These are phyloP conservation scores for Neocucurbitaria cava DNA, from an alignment of 2,329 filamentous ascomycete genomes.

Conservation along the genomic window DNA sequence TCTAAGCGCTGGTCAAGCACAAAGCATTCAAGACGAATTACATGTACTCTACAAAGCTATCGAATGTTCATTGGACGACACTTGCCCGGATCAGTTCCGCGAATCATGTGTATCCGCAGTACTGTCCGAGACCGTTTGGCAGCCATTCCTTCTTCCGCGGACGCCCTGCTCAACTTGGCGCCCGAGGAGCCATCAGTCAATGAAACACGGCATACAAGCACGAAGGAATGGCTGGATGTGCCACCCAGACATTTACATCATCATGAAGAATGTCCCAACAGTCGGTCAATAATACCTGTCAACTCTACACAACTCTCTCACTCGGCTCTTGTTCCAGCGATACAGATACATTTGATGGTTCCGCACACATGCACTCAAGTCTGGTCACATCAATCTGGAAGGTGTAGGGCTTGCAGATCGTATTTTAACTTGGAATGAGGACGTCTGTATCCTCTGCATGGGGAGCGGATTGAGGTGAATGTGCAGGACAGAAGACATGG, in stretches of 20 bases:
- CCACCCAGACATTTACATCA: neutral
- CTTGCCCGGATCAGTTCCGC: neutral
- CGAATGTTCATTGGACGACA: neutral
- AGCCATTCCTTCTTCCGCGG: neutral
- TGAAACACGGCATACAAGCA: neutral
- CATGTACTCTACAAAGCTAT: neutral
- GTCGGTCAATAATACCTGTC: neutral
- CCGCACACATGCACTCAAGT: neutral
- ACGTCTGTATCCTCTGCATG: neutral
- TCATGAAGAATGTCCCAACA: neutral
- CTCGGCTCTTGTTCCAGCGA: neutral
- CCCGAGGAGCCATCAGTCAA: neutral
- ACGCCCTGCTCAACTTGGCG: neutral
- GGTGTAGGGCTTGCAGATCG: neutral
- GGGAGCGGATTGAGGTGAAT: neutral
- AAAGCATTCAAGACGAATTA: neutral
- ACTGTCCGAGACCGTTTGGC: neutral
- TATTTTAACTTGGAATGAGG: neutral
- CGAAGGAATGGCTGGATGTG: neutral
- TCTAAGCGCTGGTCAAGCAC: neutral
- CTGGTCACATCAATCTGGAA: neutral
- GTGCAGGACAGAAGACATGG: neutral
- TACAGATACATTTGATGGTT: neutral
- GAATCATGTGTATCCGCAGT: neutral
- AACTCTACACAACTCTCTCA: neutral